Evolutionary conservation across 371 early-diverging fungal species (phyloP).

Genomic region (Circinella minor): DNA sequence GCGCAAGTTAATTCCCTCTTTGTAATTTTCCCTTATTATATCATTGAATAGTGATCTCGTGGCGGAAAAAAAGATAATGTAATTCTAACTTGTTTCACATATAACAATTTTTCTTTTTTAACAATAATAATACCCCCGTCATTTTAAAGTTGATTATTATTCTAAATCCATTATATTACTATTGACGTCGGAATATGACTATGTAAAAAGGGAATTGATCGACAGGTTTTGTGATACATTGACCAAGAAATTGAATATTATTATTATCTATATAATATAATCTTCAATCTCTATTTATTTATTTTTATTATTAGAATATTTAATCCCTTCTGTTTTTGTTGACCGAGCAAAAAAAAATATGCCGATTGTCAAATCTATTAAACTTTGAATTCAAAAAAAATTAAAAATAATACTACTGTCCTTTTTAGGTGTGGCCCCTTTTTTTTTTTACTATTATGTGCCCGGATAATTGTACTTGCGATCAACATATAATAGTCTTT

Average conservation of each 20-base stretch:
- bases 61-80: not conserved
- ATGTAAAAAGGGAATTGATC: conserved; percentile 7
- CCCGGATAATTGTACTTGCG: conserved; percentile 7
- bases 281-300: not conserved
- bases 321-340: too few relatives aligned
- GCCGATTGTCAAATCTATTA: too few relatives aligned
- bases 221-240: conserved; percentile 3
- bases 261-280: too few relatives aligned
- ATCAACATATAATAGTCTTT: not conserved
- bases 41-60: not conserved
- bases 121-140: too few relatives aligned
- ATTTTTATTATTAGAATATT: too few relatives aligned
- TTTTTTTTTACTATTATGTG: not conserved
- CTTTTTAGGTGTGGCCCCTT: not conserved
- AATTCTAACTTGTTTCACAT: not conserved
- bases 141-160: too few relatives aligned
- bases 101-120: too few relatives aligned
- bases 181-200: not conserved
- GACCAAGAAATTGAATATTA: not conserved
- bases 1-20: not conserved
- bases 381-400: too few relatives aligned
- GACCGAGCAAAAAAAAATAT: too few relatives aligned
- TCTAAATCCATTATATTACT: not conserved
- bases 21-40: not conserved
- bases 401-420: not conserved